Percentiles rank a stretch among this genome's conserved stretches.
These are phyloP conservation scores for Coix lacrymajobi DNA, from an alignment of 176 grass and related monocot genomes.

Conservation along the genomic window DNA sequence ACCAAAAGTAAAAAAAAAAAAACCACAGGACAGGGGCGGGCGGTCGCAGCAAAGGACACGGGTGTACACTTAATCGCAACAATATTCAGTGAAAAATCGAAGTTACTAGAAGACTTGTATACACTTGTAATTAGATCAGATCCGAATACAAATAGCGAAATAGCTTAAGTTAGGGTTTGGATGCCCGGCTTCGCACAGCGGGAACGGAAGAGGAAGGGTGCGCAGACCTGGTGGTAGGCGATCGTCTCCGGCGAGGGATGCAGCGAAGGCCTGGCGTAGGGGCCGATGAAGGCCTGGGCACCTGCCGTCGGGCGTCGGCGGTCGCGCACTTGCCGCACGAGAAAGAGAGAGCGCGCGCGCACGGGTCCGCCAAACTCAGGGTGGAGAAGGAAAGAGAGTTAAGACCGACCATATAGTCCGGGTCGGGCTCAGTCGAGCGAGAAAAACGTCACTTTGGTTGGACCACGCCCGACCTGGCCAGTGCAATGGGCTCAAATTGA, in stretches of 20 bases:
- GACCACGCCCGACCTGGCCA: too few relatives aligned
- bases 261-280: too few relatives aligned
- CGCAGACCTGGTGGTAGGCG: neutral
- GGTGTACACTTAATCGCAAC: neutral
- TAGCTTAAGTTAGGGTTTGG: neutral
- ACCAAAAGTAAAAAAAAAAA: too few relatives aligned
- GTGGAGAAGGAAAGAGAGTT: too few relatives aligned
- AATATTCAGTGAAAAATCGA: neutral
- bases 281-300: neutral
- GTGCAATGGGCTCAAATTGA: too few relatives aligned
- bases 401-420: too few relatives aligned
- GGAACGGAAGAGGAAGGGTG: neutral
- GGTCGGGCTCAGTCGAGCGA: too few relatives aligned
- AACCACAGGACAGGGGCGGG: neutral
- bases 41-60: neutral
- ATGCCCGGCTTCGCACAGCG: neutral
- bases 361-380: too few relatives aligned
- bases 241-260: neutral
- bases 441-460: too few relatives aligned
- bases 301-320: neutral
- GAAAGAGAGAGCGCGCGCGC: neutral
- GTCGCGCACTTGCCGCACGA: neutral
- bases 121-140: neutral
- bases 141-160: neutral
- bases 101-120: neutral